Conservation (phyloP, 768 basidiomycete genomes). For the Gloeopeniophorella convolvens region DNA sequence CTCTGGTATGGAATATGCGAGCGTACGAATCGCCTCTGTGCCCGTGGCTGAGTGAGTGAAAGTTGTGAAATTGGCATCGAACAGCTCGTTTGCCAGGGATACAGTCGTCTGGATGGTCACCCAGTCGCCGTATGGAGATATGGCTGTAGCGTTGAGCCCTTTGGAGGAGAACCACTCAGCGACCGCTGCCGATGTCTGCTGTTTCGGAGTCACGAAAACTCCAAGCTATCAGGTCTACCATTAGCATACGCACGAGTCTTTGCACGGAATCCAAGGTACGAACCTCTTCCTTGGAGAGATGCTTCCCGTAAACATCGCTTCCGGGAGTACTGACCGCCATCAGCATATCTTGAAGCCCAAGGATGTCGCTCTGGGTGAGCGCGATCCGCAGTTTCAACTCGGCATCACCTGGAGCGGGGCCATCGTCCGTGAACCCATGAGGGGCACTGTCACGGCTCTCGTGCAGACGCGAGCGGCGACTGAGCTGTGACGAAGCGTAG, state of each 20-base stretch:
- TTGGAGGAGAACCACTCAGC: slow-evolving; percentile 25
- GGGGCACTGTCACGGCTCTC: slow-evolving; percentile 27
- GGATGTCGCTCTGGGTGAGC: slow-evolving; percentile 30
- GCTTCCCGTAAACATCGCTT: slow-evolving; percentile 32
- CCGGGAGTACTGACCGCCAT: slow-evolving; percentile 34
- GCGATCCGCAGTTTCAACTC: slow-evolving; percentile 34
- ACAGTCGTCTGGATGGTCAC: slow-evolving; percentile 24
- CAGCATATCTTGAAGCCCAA: slow-evolving; percentile 32
- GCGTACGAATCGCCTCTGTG: slow-evolving; percentile 25
- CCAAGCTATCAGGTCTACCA: no score
- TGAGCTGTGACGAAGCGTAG: not conserved
- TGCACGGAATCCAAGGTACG: not conserved
- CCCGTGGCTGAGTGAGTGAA: slow-evolving; percentile 25
- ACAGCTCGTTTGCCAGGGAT: slow-evolving; percentile 27
- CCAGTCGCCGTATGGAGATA: slow-evolving; percentile 29
- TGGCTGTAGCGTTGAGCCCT: slow-evolving; percentile 21
- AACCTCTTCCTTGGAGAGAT: slow-evolving; percentile 35
- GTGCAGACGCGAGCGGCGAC: slow-evolving; percentile 27
- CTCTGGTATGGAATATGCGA: slow-evolving; percentile 28
- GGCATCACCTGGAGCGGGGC: slow-evolving; percentile 27
- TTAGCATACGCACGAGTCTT: not conserved
- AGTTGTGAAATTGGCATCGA: slow-evolving; percentile 27
- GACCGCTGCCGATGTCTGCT: slow-evolving; percentile 24
- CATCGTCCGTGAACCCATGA: slow-evolving; percentile 25
- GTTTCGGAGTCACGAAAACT: slow-evolving; percentile 21